A percentile compares a stretch with the other conserved stretches of the same genome.
phyloP scores from a whole-genome alignment of 805 yeast genomes.

The Myxozyma neglecta region DNA sequence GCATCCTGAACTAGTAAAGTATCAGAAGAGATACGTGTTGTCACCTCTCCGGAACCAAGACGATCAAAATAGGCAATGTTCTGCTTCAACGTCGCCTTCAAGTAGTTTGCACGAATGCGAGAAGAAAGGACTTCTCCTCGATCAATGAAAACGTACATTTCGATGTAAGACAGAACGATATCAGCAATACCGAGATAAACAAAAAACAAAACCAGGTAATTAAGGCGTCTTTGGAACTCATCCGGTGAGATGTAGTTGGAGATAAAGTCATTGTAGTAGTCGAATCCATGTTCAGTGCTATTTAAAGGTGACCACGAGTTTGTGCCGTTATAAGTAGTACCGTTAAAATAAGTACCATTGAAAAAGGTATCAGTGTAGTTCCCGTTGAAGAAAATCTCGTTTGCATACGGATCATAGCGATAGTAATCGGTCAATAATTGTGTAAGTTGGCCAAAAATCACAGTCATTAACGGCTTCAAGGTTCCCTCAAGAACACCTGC shows the following conservation, averaged over 20 bases:
- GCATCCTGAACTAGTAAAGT: slow-evolving; percentile 46
- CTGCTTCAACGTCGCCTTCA: slow-evolving; percentile 43
- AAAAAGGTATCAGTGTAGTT: slow-evolving; percentile 24
- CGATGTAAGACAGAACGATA: slow-evolving; percentile 34
- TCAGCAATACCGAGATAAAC: slow-evolving; percentile 45
- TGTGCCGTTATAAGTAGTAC: slow-evolving; percentile 27
- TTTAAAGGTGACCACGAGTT: slow-evolving; percentile 21
- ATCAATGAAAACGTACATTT: slow-evolving; percentile 42
- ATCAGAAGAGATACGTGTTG: slow-evolving; percentile 48
- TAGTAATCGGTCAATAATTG: slow-evolving; percentile 41
- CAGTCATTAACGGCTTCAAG: slow-evolving; percentile 45
- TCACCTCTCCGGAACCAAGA: slow-evolving; percentile 46
- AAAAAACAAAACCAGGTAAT: slow-evolving; percentile 43
- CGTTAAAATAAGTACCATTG: slow-evolving; percentile 23
- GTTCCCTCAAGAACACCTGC: slow-evolving; percentile 33
- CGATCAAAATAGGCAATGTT: slow-evolving; percentile 46
- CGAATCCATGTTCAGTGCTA: slow-evolving; percentile 14
- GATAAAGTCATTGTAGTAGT: slow-evolving; percentile 16
- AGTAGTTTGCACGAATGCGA: slow-evolving; percentile 43
- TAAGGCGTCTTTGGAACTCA: slow-evolving; percentile 40
- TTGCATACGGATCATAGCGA: slow-evolving; percentile 29
- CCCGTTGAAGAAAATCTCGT: slow-evolving; percentile 21
- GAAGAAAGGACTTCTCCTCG: slow-evolving; percentile 47
- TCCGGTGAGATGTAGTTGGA: slow-evolving; percentile 23
- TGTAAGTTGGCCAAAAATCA: slow-evolving; percentile 44